Evolutionary conservation across 148 eudicot genomes (phyloP).

Genomic region (Nepenthes mirabilis): DNA sequence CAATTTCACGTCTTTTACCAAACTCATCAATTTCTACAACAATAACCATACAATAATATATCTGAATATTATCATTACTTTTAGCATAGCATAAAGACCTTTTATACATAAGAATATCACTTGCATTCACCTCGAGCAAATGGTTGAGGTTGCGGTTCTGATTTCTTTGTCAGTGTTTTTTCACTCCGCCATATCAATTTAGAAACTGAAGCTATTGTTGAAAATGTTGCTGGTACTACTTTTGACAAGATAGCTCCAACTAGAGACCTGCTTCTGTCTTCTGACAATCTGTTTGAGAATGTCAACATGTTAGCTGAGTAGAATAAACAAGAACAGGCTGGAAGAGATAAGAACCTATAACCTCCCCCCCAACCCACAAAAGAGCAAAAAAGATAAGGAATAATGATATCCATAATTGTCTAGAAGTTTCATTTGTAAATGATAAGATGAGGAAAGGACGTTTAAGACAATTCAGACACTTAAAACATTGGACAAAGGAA

Average conservation of each 20-base stretch:
- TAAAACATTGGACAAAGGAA: no score
- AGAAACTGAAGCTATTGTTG: slow-evolving; percentile 78
- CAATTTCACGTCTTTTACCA: no score
- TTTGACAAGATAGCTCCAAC: slow-evolving; percentile 87
- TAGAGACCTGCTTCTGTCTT: slow-evolving; percentile 70
- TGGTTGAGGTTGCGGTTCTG: slow-evolving; percentile 70
- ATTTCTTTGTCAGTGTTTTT: slow-evolving; percentile 31
- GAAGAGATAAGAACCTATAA: no score
- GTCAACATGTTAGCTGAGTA: neutral
- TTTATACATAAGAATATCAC: neutral
- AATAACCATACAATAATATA: no score
- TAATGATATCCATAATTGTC: no score
- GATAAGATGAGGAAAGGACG: no score
- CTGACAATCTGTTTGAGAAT: slow-evolving; percentile 59
- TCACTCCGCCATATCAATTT: slow-evolving; percentile 82
- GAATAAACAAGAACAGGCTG: neutral
- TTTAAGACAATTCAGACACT: no score
- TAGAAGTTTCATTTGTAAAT: no score
- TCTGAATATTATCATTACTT: no score
- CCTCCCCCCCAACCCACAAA: no score
- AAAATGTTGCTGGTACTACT: slow-evolving; percentile 89
- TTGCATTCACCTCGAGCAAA: slow-evolving; percentile 64
- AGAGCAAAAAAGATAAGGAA: no score
- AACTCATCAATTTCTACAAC: no score
- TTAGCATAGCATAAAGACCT: neutral